Evolutionary conservation across 2,329 filamentous ascomycete species (phyloP).

Genomic region (Pleoardoris graminearum): DNA sequence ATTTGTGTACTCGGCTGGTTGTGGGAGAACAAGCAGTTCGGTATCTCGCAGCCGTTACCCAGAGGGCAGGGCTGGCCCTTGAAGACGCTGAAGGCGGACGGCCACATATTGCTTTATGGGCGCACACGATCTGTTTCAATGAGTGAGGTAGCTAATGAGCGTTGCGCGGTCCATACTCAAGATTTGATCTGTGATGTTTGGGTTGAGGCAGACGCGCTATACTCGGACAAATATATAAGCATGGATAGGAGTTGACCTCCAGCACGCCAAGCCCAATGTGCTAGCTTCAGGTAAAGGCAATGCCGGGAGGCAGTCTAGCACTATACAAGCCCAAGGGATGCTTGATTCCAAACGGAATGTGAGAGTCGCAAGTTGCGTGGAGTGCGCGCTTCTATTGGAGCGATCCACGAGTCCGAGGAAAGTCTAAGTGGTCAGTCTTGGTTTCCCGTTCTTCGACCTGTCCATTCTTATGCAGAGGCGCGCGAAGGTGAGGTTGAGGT

Average conservation of each 20-base stretch:
- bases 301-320: too few relatives aligned
- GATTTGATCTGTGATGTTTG: not conserved
- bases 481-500: not conserved
- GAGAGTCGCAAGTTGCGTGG: not conserved
- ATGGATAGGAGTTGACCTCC: too few relatives aligned
- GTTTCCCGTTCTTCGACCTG: too few relatives aligned
- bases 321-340: not conserved
- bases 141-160: slow-evolving; percentile 9
- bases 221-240: not conserved
- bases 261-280: too few relatives aligned
- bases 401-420: not conserved
- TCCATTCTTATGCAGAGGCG: not conserved
- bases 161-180: not conserved
- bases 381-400: not conserved
- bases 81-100: slow-evolving; percentile 34
- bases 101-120: slow-evolving; percentile 32
- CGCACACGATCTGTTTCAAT: slow-evolving; percentile 11
- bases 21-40: slow-evolving; percentile 64
- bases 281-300: too few relatives aligned
- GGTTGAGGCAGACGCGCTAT: not conserved
- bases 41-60: slow-evolving; percentile 53
- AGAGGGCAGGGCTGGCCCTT: slow-evolving; percentile 53
- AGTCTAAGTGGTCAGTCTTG: too few relatives aligned
- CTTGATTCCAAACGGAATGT: not conserved
- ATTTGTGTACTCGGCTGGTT: slow-evolving; percentile 26